A percentile compares a stretch with the other conserved stretches of the same genome.
Evolutionary conservation across 2,329 filamentous ascomycete species (phyloP).

Genomic region (Trichoderma pleuroti): DNA sequence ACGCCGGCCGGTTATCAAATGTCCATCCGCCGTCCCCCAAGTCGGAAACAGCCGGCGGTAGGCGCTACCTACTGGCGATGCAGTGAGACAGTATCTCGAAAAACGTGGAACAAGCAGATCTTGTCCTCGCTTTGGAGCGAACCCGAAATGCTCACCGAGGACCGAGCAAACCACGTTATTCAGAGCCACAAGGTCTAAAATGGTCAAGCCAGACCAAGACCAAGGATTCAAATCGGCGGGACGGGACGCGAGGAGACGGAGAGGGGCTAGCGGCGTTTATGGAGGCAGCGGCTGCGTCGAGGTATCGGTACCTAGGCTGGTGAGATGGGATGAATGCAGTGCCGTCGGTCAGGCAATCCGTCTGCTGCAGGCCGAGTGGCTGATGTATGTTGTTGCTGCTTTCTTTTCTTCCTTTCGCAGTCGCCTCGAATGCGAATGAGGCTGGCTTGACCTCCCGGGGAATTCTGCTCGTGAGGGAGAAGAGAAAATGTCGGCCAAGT

Average conservation of each 20-base stretch:
- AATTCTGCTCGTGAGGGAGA: background rate
- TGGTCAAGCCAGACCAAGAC: background rate
- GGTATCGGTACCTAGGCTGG: background rate
- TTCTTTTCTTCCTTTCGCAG: background rate
- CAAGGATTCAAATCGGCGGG: slow-evolving; percentile 2
- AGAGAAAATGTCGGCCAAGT: too few relatives aligned
- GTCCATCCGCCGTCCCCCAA: background rate
- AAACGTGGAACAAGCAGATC: slow-evolving; percentile 9
- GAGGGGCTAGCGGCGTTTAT: slow-evolving; percentile 6
- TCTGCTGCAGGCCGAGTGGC: background rate
- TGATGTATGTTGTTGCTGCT: background rate
- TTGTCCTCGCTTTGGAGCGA: background rate
- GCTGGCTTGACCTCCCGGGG: background rate
- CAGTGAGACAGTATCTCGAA: background rate
- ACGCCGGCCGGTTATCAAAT: slow-evolving; percentile 4
- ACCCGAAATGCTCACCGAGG: slow-evolving; percentile 17
- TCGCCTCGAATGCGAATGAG: background rate
- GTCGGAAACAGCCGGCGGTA: slow-evolving; percentile 11
- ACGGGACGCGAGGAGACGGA: slow-evolving; percentile 7
- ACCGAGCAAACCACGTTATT: background rate
- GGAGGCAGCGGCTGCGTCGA: background rate
- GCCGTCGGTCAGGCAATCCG: background rate
- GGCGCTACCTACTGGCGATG: slow-evolving; percentile 5
- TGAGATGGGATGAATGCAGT: background rate
- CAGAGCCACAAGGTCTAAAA: slow-evolving; percentile 7